Percentiles rank a stretch among this genome's conserved stretches.
Conservation (phyloP, 2,329 filamentous ascomycete genomes). For the Beauveria asiatica region DNA sequence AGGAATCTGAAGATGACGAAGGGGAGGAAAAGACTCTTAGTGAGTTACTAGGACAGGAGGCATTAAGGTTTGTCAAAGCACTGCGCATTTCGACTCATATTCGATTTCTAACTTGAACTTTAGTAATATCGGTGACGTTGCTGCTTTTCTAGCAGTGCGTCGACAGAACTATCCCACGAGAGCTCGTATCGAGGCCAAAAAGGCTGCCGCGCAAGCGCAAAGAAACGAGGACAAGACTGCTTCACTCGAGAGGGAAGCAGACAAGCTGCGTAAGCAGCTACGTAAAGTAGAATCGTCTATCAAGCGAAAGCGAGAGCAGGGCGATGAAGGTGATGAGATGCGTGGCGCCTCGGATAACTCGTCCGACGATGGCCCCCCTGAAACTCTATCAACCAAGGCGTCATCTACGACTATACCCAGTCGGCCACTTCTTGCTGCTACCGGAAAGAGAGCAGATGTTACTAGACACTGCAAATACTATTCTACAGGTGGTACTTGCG, state of each 20-base stretch:
- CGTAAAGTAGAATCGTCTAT: conserved; percentile 63
- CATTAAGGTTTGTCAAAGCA: conserved; percentile 35
- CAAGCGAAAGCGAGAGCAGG: conserved; percentile 60
- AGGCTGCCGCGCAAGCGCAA: conserved; percentile 37
- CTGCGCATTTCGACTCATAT: too few relatives aligned
- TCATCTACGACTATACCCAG: conserved; percentile 23
- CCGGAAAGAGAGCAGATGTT: conserved; percentile 50
- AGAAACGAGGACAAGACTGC: conserved; percentile 53
- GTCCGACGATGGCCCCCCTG: conserved; percentile 52
- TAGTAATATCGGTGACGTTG: conserved; percentile 53
- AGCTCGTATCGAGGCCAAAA: conserved; percentile 57
- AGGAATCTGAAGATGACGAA: conserved; percentile 57
- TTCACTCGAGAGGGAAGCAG: conserved; percentile 49
- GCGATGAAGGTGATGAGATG: conserved; percentile 60
- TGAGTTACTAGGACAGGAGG: conserved; percentile 47
- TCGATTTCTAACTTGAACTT: too few relatives aligned
- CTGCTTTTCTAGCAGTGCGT: conserved; percentile 73
- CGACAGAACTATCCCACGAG: conserved; percentile 73
- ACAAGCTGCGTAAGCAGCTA: conserved; percentile 55
- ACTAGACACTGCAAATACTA: conserved; percentile 64
- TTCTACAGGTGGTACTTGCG: conserved; percentile 59
- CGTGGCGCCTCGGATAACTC: conserved; percentile 42
- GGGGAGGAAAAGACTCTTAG: conserved; percentile 60
- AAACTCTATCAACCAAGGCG: conserved; percentile 38
- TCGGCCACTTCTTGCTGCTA: conserved; percentile 30